A percentile compares a stretch with the other conserved stretches of the same genome.
Conservation (phyloP, 192 early-diverging fungal genomes). For the Rhizophlyctis rosea region DNA sequence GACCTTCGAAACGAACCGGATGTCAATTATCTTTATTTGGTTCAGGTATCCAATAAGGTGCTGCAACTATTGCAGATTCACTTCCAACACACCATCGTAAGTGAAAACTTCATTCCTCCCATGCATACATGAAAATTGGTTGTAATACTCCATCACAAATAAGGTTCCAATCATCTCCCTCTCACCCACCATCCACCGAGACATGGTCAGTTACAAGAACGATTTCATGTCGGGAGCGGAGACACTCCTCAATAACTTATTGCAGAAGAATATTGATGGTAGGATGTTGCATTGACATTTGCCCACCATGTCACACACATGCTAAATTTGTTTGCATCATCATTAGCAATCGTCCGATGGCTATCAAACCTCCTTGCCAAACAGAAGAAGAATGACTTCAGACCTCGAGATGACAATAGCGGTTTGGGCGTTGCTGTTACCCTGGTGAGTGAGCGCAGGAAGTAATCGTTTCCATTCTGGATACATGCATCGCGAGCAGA, state of each 20-base stretch:
- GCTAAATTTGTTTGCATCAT: constrained; percentile 27
- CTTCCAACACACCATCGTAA: constrained; percentile 57
- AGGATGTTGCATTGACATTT: constrained; percentile 14
- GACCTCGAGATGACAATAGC: constrained; percentile 83
- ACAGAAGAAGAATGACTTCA: constrained; percentile 90
- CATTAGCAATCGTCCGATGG: constrained; percentile 66
- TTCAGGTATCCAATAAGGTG: constrained; percentile 66
- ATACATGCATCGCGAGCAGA: no score
- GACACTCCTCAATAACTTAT: constrained; percentile 70
- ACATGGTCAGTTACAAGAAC: constrained; percentile 85
- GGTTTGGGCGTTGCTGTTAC: constrained; percentile 33
- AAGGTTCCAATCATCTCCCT: constrained; percentile 63
- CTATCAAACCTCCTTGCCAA: constrained; percentile 62
- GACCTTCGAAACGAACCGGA: constrained; percentile 67
- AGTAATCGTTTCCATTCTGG: no score
- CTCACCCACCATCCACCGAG: constrained; percentile 77
- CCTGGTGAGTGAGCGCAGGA: constrained; percentile 25
- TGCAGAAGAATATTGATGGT: constrained; percentile 72
- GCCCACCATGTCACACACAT: constrained; percentile 2
- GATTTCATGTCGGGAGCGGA: constrained; percentile 82
- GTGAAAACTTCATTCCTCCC: background rate
- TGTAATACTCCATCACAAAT: constrained; percentile 13
- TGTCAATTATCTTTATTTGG: constrained; percentile 55
- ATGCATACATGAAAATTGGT: background rate
- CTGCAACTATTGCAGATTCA: constrained; percentile 77